A percentile compares a stretch with the other conserved stretches of the same genome.
Conservation (phyloP, 495 filamentous ascomycete genomes). For the Neurospora sp. region DNA sequence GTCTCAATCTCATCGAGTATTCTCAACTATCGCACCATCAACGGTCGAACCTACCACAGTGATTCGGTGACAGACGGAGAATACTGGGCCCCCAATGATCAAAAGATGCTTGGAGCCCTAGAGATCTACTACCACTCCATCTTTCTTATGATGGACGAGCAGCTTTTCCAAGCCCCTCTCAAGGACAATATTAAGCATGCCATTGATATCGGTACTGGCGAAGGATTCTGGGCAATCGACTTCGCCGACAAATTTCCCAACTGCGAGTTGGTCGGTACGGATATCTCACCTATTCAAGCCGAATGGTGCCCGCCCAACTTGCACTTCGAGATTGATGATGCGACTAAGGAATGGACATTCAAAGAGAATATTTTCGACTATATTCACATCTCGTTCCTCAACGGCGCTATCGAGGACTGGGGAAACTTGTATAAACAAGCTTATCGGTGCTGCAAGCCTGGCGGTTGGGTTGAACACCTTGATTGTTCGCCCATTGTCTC, state of each 20-base stretch:
- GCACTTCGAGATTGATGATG: conserved; percentile 48
- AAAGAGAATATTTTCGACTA: conserved; percentile 48
- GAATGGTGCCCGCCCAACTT: conserved; percentile 9
- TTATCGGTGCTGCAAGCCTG: conserved; percentile 28
- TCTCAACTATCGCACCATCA: conserved; percentile 30
- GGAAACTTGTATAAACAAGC: conserved; percentile 25
- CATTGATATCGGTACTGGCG: neutral
- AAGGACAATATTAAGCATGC: neutral
- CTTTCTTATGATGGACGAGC: neutral
- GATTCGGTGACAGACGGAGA: neutral
- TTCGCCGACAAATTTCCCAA: conserved; percentile 45
- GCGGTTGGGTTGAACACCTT: conserved; percentile 25
- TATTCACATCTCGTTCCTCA: conserved; percentile 48
- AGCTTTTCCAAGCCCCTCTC: neutral
- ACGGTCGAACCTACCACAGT: conserved; percentile 28
- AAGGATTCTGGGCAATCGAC: conserved; percentile 19
- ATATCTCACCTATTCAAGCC: conserved; percentile 35
- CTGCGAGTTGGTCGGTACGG: conserved; percentile 45
- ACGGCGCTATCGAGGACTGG: conserved; percentile 49
- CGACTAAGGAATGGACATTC: conserved; percentile 42
- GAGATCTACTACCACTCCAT: neutral
- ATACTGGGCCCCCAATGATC: neutral
- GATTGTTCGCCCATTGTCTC: conserved; percentile 14
- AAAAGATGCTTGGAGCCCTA: neutral
- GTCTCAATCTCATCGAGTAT: conserved; percentile 34